A percentile compares a stretch with the other conserved stretches of the same genome.
Conservation (phyloP, 2,329 filamentous ascomycete species). For the Diaporthe vaccinii region DNA sequence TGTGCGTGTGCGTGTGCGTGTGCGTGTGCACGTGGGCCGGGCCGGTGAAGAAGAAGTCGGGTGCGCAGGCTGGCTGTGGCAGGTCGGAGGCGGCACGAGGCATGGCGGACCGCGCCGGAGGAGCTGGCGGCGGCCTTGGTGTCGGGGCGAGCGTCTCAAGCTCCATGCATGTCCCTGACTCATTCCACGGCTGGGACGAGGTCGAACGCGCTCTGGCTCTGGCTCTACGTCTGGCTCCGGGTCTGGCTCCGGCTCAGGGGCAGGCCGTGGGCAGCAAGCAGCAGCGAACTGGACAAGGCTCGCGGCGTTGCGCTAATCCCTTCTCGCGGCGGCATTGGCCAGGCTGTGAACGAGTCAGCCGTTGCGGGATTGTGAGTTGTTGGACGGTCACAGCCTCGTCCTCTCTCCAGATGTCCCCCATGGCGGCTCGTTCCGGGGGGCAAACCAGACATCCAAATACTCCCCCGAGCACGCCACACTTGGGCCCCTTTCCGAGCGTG, state of each 20-base stretch:
- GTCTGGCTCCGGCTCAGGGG: background rate
- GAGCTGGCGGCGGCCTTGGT: constrained; percentile 2
- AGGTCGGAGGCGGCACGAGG: background rate
- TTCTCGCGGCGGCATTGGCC: constrained; percentile 11
- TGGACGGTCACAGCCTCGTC: constrained; percentile 21
- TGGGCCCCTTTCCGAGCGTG: constrained; percentile 10
- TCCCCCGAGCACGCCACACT: background rate
- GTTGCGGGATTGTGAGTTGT: constrained; percentile 16
- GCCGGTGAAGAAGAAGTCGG: constrained; percentile 37
- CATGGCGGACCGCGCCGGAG: constrained; percentile 13
- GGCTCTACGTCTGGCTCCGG: no score
- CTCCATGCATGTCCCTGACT: constrained; percentile 30
- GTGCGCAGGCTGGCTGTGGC: constrained; percentile 12
- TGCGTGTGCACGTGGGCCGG: background rate
- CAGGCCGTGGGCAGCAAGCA: background rate
- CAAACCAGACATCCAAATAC: background rate
- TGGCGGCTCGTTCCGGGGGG: background rate
- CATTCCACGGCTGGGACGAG: background rate
- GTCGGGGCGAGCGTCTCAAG: constrained; percentile 20
- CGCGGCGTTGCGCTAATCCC: background rate
- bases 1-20: no score
- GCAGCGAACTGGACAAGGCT: constrained; percentile 10
- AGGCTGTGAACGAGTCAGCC: constrained; percentile 16
- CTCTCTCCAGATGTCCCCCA: background rate
- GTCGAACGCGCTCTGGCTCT: background rate